These are phyloP conservation scores for Calonectria fujianensis DNA, from an alignment of 2,329 filamentous ascomycete species.

Conservation along the genomic window DNA sequence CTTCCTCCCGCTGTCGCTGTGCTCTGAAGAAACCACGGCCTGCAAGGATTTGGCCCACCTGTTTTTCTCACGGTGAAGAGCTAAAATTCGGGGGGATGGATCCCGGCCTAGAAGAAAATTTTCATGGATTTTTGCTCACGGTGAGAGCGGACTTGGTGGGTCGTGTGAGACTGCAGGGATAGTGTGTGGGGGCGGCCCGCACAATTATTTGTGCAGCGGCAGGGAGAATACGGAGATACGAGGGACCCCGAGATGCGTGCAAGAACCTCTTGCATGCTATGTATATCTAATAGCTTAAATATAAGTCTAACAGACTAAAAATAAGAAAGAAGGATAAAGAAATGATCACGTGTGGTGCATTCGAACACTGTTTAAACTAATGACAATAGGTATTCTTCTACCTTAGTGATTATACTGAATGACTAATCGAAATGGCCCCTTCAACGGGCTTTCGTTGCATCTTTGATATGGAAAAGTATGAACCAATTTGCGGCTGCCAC, in stretches of 20 bases:
- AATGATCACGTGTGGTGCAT: background rate
- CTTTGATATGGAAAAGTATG: conserved; percentile 31
- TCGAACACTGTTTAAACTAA: background rate
- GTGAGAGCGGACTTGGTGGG: background rate
- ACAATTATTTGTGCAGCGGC: background rate
- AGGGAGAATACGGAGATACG: conserved; percentile 15
- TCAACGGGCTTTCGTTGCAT: background rate
- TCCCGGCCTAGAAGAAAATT: background rate
- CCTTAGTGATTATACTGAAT: background rate
- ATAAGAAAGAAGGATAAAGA: background rate
- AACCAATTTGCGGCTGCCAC: conserved; percentile 32
- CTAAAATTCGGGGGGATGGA: conserved; percentile 3
- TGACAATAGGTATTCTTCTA: background rate
- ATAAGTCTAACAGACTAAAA: background rate
- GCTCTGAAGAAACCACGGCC: background rate
- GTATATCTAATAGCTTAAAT: background rate
- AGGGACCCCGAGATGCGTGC: background rate
- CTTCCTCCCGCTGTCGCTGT: background rate
- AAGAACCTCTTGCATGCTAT: background rate
- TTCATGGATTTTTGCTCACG: conserved; percentile 10
- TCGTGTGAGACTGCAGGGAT: background rate
- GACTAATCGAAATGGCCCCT: too few species aligned
- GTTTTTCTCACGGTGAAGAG: conserved; percentile 11
- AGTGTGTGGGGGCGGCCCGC: background rate
- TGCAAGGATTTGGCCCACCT: background rate